These are phyloP conservation scores for Pleurostoma richardsiae DNA, from an alignment of 2,329 filamentous ascomycete species.

Conservation along the genomic window DNA sequence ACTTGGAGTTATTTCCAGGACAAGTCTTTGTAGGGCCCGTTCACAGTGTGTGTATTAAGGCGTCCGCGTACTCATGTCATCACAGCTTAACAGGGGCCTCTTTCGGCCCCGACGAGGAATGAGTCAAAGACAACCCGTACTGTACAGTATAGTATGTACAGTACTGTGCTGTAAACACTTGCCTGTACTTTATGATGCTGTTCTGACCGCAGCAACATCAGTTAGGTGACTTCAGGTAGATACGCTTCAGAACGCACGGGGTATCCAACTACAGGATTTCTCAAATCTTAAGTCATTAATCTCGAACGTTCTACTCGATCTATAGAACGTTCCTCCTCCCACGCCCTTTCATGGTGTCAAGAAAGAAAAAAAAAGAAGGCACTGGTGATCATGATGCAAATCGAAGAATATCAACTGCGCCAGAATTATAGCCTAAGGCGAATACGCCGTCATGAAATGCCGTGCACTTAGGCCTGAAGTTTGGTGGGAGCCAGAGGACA, in stretches of 20 bases:
- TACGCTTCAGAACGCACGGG: too few species aligned
- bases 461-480: background rate
- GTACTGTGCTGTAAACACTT: too few species aligned
- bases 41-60: background rate
- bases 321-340: background rate
- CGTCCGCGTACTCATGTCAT: background rate
- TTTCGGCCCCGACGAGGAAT: background rate
- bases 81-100: background rate
- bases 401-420: background rate
- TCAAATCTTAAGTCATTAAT: too few species aligned
- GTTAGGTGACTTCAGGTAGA: too few species aligned
- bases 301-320: too few species aligned
- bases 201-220: too few species aligned
- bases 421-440: background rate
- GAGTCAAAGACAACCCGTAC: too few species aligned
- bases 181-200: too few species aligned
- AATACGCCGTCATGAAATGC: background rate
- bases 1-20: background rate
- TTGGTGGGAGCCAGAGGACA: constrained; percentile 4
- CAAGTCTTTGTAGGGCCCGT: background rate
- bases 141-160: too few species aligned
- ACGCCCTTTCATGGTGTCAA: background rate
- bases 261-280: too few species aligned
- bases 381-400: background rate
- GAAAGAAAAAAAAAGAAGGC: background rate